Conservation (phyloP, 1,284 basidiomycete species). For the Vanrija humicola region DNA sequence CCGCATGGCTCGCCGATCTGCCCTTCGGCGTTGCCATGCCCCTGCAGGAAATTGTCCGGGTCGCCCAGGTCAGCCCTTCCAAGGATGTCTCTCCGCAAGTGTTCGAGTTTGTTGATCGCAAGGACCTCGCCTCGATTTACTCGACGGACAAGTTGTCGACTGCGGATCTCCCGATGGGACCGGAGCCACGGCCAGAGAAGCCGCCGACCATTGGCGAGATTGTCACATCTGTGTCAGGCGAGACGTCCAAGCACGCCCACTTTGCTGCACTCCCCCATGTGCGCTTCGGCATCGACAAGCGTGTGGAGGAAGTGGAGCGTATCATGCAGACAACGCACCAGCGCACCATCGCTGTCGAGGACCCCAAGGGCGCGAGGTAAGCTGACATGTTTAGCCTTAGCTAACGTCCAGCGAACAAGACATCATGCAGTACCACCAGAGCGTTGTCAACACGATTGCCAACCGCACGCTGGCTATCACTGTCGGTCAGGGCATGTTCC, state of each 20-base stretch:
- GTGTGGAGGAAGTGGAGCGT: slow-evolving; percentile 78
- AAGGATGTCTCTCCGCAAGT: slow-evolving; percentile 65
- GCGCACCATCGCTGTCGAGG: slow-evolving; percentile 62
- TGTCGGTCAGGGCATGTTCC: slow-evolving; percentile 80
- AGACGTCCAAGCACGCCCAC: slow-evolving; percentile 9
- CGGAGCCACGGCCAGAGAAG: slow-evolving; percentile 11
- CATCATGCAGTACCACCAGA: slow-evolving; percentile 62
- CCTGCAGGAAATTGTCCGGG: slow-evolving; percentile 72
- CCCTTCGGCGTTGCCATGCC: slow-evolving; percentile 74
- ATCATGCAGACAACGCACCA: slow-evolving; percentile 75
- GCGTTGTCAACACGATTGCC: slow-evolving; percentile 69
- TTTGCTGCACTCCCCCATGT: slow-evolving; percentile 55
- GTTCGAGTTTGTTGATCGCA: slow-evolving; percentile 71
- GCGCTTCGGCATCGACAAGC: slow-evolving; percentile 77
- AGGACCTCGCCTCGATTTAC: slow-evolving; percentile 59
- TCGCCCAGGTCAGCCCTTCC: slow-evolving; percentile 72
- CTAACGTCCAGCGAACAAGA: slow-evolving; percentile 27
- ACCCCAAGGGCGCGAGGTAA: slow-evolving; percentile 68
- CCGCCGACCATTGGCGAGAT: slow-evolving; percentile 23
- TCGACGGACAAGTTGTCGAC: slow-evolving; percentile 6
- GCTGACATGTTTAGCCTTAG: slow-evolving; percentile 23
- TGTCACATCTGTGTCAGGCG: slow-evolving; percentile 5
- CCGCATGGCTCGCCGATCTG: slow-evolving; percentile 53
- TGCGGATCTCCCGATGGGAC: slow-evolving; percentile 15
- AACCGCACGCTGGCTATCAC: slow-evolving; percentile 80